phyloP scores from a whole-genome alignment of 139 green algal species.

The Picochlorum costavermella region DNA sequence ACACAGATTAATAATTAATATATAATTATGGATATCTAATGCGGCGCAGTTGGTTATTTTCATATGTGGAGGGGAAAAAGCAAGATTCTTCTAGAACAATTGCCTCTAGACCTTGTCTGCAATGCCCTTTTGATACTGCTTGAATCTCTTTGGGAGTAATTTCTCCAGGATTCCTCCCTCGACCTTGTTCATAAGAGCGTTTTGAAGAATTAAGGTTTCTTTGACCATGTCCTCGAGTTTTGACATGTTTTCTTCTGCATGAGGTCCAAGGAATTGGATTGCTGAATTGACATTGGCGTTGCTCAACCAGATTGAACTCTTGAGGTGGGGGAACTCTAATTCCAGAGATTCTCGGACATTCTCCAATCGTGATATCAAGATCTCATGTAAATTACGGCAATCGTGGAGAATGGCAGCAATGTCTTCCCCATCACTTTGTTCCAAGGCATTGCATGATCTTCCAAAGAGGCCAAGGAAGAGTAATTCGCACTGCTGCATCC shows the following conservation, averaged over 20 bases:
- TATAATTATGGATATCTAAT: neutral
- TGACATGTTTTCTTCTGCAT: constrained; percentile 74
- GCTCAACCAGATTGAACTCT: constrained; percentile 59
- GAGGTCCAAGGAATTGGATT: constrained; percentile 63
- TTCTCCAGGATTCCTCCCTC: constrained; percentile 52
- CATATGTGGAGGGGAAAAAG: constrained; percentile 2
- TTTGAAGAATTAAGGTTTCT: constrained; percentile 42
- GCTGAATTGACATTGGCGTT: constrained; percentile 50
- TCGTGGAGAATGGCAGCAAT: too few species aligned
- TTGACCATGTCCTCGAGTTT: constrained; percentile 72
- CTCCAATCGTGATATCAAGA: constrained; percentile 16
- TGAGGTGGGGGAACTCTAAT: constrained; percentile 60
- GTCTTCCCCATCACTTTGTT: constrained; percentile 34
- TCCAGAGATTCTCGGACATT: constrained; percentile 16
- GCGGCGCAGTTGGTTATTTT: neutral
- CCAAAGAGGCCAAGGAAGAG: constrained; percentile 33
- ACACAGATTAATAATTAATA: constrained; percentile 2
- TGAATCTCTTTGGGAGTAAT: constrained; percentile 77
- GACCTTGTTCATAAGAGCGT: constrained; percentile 20
- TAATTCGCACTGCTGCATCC: constrained; percentile 55
- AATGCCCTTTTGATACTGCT: constrained; percentile 77
- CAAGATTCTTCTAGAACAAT: constrained; percentile 1
- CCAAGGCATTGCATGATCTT: constrained; percentile 43
- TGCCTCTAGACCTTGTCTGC: constrained; percentile 20
- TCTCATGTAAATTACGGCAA: too few species aligned